Conservation (phyloP, 495 filamentous ascomycete genomes). For the Alectoria sarmentosa region DNA sequence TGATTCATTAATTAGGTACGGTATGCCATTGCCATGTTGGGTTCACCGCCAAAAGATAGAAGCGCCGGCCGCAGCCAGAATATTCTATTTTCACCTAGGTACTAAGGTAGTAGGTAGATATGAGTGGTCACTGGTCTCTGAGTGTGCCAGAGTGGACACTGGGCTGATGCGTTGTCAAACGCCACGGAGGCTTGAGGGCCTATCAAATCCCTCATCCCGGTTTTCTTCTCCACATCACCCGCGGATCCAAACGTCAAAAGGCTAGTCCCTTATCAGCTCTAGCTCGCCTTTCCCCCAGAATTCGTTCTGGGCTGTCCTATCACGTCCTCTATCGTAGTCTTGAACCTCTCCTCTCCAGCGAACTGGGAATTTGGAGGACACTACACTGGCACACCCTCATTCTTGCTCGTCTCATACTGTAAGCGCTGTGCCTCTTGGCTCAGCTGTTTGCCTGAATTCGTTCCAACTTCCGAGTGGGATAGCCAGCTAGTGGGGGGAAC, state of each 20-base stretch:
- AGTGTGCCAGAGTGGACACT: too few relatives aligned
- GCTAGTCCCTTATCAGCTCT: constrained; percentile 9
- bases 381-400: neutral
- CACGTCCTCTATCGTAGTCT: constrained; percentile 6
- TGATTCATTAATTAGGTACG: too few relatives aligned
- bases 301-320: constrained; percentile 1
- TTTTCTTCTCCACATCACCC: constrained; percentile 14
- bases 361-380: constrained; percentile 1
- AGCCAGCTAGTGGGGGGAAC: neutral
- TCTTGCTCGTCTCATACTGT: neutral
- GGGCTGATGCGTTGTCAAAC: constrained; percentile 19
- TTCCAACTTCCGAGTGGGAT: too few relatives aligned
- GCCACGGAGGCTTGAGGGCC: constrained; percentile 8
- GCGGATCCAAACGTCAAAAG: constrained; percentile 11
- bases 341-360: constrained; percentile 4
- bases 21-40: neutral
- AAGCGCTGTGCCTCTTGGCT: constrained; percentile 15
- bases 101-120: too few relatives aligned
- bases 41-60: constrained; percentile 7
- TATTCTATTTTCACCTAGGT: too few relatives aligned
- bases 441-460: neutral
- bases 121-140: too few relatives aligned
- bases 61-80: constrained; percentile 12
- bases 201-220: constrained; percentile 3
- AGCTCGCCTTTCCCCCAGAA: constrained; percentile 1